Conservation (phyloP, 2,329 filamentous ascomycete species). For the Stagonosporopsis vannaccii region DNA sequence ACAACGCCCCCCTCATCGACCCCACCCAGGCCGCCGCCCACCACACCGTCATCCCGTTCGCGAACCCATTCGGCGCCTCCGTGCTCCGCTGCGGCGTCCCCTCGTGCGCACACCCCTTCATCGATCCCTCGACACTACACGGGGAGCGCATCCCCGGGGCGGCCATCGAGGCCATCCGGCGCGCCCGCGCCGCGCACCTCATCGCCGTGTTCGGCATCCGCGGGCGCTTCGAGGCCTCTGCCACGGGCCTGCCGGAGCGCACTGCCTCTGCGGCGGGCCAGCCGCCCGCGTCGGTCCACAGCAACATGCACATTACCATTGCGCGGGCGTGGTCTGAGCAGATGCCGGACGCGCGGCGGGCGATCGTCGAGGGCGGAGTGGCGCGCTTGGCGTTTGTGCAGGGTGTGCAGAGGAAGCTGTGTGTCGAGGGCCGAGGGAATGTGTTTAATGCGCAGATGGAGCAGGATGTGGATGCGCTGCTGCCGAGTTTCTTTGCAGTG, state of each 20-base stretch:
- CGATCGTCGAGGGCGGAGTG: conserved; percentile 8
- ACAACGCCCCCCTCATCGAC: conserved; percentile 19
- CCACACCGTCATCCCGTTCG: conserved; percentile 30
- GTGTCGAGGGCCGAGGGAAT: conserved; percentile 29
- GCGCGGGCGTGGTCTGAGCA: conserved; percentile 34
- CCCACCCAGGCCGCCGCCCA: conserved; percentile 12
- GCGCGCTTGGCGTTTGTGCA: conserved; percentile 26
- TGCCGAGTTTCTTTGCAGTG: conserved; percentile 39
- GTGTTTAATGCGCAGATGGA: conserved; percentile 30
- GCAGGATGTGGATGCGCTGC: conserved; percentile 16
- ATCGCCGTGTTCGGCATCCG: conserved; percentile 28
- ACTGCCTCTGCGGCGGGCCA: conserved; percentile 9
- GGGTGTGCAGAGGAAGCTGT: conserved; percentile 27
- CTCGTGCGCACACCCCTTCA: conserved; percentile 27
- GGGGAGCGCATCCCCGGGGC: neutral
- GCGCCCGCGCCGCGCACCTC: conserved; percentile 32
- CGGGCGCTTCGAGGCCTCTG: conserved; percentile 26
- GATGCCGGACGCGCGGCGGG: conserved; percentile 4
- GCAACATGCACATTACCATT: conserved; percentile 38
- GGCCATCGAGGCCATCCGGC: conserved; percentile 21
- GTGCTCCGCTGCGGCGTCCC: conserved; percentile 35
- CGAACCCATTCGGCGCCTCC: conserved; percentile 37
- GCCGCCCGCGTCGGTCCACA: conserved; percentile 35
- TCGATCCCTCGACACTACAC: neutral
- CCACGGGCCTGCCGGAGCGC: conserved; percentile 40